Percentiles rank a stretch among this genome's conserved stretches.
Conservation (phyloP, 441 rosid genomes). For the Bruguiera hainesii region DNA sequence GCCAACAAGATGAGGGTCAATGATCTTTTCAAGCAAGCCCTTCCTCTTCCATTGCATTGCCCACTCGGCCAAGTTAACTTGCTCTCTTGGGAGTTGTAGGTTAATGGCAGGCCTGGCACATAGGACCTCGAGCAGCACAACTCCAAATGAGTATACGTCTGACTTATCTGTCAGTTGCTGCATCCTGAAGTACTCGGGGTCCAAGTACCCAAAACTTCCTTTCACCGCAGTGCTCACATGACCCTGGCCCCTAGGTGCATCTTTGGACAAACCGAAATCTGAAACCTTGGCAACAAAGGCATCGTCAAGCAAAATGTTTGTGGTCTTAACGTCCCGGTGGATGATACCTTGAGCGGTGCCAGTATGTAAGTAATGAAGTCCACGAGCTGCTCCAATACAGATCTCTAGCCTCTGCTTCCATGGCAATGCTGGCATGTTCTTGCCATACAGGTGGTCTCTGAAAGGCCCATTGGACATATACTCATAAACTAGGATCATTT, state of each 20-base stretch:
- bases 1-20: constrained; percentile 67
- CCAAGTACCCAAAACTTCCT: constrained; percentile 67
- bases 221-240: constrained; percentile 89
- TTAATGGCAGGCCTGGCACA: constrained; percentile 79
- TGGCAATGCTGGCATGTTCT: constrained; percentile 51
- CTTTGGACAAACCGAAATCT: constrained; percentile 86
- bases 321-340: constrained; percentile 81
- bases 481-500: constrained; percentile 91
- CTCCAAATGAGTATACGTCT: constrained; percentile 85
- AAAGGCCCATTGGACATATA: constrained; percentile 89
- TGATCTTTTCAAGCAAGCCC: constrained; percentile 70
- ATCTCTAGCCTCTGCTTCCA: constrained; percentile 92
- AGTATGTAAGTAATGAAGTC: constrained; percentile 83
- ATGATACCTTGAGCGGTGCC: constrained; percentile 91
- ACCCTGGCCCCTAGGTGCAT: constrained; percentile 67
- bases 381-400: constrained; percentile 74
- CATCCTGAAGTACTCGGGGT: constrained; percentile 62
- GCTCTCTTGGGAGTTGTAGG: constrained; percentile 72
- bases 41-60: constrained; percentile 93
- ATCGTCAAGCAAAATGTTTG: constrained; percentile 81
- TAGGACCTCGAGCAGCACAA: constrained; percentile 70
- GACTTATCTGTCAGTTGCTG: constrained; percentile 59
- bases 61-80: constrained; percentile 91
- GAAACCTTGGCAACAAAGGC: constrained; percentile 84
- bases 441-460: constrained; percentile 80